Conservation (phyloP, 495 filamentous ascomycete species). For the Bathelium albidoporum region DNA sequence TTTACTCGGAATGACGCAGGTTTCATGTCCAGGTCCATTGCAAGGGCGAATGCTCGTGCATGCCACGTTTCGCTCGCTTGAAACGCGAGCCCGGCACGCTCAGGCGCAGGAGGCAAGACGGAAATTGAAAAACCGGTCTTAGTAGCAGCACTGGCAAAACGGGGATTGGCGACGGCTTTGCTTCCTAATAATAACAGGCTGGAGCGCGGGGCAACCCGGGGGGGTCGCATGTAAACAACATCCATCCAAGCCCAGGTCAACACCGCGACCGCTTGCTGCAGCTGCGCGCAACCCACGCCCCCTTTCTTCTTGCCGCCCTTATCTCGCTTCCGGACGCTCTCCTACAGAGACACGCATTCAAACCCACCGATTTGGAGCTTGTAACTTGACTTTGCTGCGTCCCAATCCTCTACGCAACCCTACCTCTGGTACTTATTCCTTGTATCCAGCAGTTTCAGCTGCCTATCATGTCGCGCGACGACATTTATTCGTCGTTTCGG, state of each 20-base stretch:
- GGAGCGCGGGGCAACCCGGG: not conserved
- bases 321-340: not conserved
- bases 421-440: not conserved
- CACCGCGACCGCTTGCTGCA: not conserved
- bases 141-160: not conserved
- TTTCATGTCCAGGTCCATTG: not conserved
- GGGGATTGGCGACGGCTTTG: not conserved
- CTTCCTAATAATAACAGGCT: not conserved
- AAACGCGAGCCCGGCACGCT: not conserved
- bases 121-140: not conserved
- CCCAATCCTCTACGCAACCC: not conserved
- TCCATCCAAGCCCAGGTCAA: not conserved
- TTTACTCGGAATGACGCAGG: too few species aligned
- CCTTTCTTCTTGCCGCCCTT: not conserved
- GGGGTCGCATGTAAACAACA: not conserved
- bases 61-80: not conserved
- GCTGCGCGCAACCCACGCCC: not conserved
- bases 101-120: not conserved
- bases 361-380: not conserved
- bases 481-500: slow-evolving; percentile 70
- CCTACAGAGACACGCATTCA: not conserved
- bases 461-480: slow-evolving; percentile 50
- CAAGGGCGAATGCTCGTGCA: not conserved
- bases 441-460: not conserved
- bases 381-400: not conserved